Base-by-base conservation (phyloP, 768 basidiomycete species). In the Phaffia australis region DNA sequence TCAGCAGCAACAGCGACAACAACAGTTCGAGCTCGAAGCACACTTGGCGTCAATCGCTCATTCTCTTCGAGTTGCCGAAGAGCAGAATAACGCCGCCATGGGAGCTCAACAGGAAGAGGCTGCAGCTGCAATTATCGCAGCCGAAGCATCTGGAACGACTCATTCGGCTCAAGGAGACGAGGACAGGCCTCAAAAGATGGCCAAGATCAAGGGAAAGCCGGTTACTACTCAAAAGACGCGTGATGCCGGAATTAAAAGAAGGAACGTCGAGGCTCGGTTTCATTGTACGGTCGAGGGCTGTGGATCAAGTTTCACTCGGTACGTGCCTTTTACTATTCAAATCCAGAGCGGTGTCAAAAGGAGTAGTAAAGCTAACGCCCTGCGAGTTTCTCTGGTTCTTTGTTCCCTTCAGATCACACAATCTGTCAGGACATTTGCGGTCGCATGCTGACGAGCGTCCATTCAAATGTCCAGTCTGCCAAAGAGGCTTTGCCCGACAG, bases 221-320 rank as follows among this genome's bases (percentile, higher is more conserved):
- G 63, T 55, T 3, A 54, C 62, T 15, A 63, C 52, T 15, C 51
- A 51, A 32, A 64, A 56, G 46, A 64, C 63, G 42, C 55, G 63
- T 21, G 63, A 64, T 35, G 63, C 63, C 7, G 63, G 63, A 21
- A 56, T 64, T 46, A 64, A 51, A 29, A 56, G 63, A n/a, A 42
- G 63, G 42, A 64, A 64, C 25, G 63, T 64, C n/a, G 63, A 64
- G n/a, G 63, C 63, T 35, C 55, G 51, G 63, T 64, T 64, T 25
- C 32, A 42, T 1, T 64, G 63, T 47, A 35, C 55, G 1, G 42
- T 64, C 16, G 63, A 64, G 11, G 63, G 63, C 3, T 64, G 63
- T 47, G 63, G 63, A 14, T 51, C 63, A 23, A 64, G 54, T 27
- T 64, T 64, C 25, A 64, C 63, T 8, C 55, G 63, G 63, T 64